Base-by-base conservation (phyloP, 2,329 filamentous ascomycete genomes). In the Macroventuria anomochaeta region DNA sequence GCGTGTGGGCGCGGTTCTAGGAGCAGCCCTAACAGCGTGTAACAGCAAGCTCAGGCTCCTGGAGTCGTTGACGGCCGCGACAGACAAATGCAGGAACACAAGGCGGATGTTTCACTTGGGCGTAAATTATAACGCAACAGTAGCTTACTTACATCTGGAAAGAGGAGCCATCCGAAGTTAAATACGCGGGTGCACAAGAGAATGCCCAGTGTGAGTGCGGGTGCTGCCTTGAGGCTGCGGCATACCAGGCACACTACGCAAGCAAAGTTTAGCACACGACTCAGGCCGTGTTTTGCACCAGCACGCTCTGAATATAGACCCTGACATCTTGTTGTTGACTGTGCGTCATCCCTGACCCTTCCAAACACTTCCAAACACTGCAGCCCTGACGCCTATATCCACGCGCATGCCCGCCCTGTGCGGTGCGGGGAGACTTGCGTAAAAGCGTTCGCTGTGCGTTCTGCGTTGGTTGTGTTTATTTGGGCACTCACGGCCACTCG, bases 91-190 rank as follows among this genome's bases (percentile, higher is more conserved):
- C 50, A 58, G 49, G 49, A 44, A 55, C 54, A 20, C 40, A 52
- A 50, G 39, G 51, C 36, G 54, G 47, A 34, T 29, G 62, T 61
- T 64, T 64, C 54, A 57, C 21, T 13, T 29, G 34, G 38, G 26
- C 29, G 13, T 29, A 39, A 33, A 21, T 4, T 29, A 31, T 55
- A 49, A 55, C 42, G 47, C 57, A 62, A 61, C 53, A 25, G 52
- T 25, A 54, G 25, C 18, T 48, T 33, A 25, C 18, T 48, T 33
- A 25, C 12, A 50, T 28, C 23, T 33, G 32, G 15, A 40, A 52
- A 41, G 42, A 49, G 42, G 31, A 48, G 47, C 52, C 32, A 49
- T 25, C 11, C 26, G 33, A 55, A 50, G 25, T 57, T 62, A 58
- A 56, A 52, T 49, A 20, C 17, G 51, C 26, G 21, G 20, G 5